Percentiles rank a stretch among this genome's conserved stretches.
Conservation (phyloP, 768 basidiomycete genomes). For the Mycena latifolia region DNA sequence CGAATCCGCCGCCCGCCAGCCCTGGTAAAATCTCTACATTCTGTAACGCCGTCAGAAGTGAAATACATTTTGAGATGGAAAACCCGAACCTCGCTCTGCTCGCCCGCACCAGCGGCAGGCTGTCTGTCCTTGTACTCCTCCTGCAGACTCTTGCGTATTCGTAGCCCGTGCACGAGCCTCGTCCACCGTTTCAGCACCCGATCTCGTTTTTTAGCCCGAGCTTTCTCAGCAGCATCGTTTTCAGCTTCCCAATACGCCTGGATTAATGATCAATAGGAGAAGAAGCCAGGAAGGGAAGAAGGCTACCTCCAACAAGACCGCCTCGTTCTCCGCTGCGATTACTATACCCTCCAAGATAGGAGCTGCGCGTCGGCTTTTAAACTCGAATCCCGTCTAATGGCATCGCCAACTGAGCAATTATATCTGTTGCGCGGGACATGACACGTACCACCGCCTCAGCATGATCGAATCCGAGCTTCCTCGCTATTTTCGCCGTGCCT, state of each 20-base stretch:
- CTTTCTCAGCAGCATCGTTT: constrained; percentile 81
- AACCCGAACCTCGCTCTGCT: constrained; percentile 33
- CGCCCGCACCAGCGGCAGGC: constrained; percentile 35
- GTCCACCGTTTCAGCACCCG: constrained; percentile 90
- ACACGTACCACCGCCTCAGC: constrained; percentile 92
- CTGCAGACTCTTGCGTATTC: constrained; percentile 86
- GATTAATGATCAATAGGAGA: constrained; percentile 10
- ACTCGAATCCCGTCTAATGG: constrained; percentile 92
- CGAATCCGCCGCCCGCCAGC: constrained; percentile 63
- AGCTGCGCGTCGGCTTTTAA: constrained; percentile 90
- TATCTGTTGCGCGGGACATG: constrained; percentile 9
- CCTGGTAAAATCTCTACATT: constrained; percentile 30
- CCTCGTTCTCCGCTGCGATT: constrained; percentile 84
- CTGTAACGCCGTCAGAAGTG: constrained; percentile 3
- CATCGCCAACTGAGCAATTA: constrained; percentile 7
- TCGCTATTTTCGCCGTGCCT: constrained; percentile 90
- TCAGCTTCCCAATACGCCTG: constrained; percentile 92
- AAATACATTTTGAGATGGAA: neutral
- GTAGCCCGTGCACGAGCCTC: constrained; percentile 87
- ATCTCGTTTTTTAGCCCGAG: constrained; percentile 80
- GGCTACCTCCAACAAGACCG: constrained; percentile 78
- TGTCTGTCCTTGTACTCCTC: constrained; percentile 72
- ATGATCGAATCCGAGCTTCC: constrained; percentile 87
- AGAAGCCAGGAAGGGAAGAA: constrained; percentile 24
- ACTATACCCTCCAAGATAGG: constrained; percentile 91